Percentiles rank a stretch among this genome's conserved stretches.
phyloP scores from a whole-genome alignment of 495 filamentous ascomycete species.

The Acidiella bohemica region DNA sequence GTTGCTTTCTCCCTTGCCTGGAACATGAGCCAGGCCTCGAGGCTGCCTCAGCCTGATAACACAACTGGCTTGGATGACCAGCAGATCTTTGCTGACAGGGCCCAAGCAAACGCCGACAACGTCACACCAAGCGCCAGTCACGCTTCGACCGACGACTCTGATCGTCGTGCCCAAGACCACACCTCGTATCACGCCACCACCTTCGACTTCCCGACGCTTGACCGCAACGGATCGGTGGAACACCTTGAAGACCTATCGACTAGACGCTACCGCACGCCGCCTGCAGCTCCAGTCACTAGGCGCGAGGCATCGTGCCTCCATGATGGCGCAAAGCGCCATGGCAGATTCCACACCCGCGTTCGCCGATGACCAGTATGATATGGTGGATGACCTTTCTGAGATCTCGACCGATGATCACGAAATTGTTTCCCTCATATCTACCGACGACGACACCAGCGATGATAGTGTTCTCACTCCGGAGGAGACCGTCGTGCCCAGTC shows the following conservation, averaged over 20 bases:
- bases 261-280: conserved; percentile 2
- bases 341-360: conserved; percentile 4
- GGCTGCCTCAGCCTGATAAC: too few relatives aligned
- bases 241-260: conserved; percentile 2
- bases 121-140: neutral
- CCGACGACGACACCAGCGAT: neutral
- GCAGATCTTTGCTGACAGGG: neutral
- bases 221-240: conserved; percentile 13
- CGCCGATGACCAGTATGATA: conserved; percentile 15
- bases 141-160: neutral
- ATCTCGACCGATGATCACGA: conserved; percentile 15
- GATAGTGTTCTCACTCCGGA: conserved; percentile 4
- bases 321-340: neutral
- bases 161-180: neutral
- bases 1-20: too few relatives aligned
- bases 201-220: conserved; percentile 14
- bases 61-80: too few relatives aligned
- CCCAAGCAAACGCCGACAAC: neutral
- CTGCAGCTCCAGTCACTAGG: conserved; percentile 12
- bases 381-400: conserved; percentile 19
- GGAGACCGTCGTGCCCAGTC: neutral
- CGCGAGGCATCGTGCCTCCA: neutral
- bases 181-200: neutral
- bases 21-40: too few relatives aligned
- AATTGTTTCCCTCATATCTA: conserved; percentile 11